A percentile compares a stretch with the other conserved stretches of the same genome.
These are phyloP conservation scores for Dendrothele bispora DNA, from an alignment of 768 basidiomycete genomes.

Conservation along the genomic window DNA sequence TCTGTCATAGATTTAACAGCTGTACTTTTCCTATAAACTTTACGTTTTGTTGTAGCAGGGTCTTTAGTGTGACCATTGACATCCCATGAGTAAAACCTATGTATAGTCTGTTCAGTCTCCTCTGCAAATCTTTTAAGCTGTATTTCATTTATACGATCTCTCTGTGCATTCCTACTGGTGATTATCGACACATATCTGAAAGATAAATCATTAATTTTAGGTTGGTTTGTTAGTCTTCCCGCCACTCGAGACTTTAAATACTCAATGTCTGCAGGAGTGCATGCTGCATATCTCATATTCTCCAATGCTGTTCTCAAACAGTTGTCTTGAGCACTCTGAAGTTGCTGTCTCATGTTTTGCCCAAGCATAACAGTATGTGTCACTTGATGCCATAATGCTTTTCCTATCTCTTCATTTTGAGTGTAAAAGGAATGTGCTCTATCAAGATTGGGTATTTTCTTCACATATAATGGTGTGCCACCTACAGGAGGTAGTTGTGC, in stretches of 20 bases:
- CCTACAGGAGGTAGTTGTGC: slow-evolving; percentile 26
- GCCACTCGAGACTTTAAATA: slow-evolving; percentile 16
- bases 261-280: slow-evolving; percentile 21
- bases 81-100: slow-evolving; percentile 13
- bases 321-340: slow-evolving; percentile 12
- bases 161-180: slow-evolving; percentile 19
- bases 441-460: slow-evolving; percentile 8
- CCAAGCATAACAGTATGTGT: slow-evolving; percentile 16
- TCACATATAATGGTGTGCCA: slow-evolving; percentile 19
- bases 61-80: too few species aligned
- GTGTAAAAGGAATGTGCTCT: neutral
- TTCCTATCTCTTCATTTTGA: slow-evolving; percentile 10
- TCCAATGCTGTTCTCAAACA: slow-evolving; percentile 19
- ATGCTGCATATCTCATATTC: slow-evolving; percentile 25
- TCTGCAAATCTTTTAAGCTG: slow-evolving; percentile 21
- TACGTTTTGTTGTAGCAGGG: too few species aligned
- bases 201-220: slow-evolving; percentile 5
- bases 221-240: neutral
- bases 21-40: too few species aligned
- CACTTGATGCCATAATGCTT: slow-evolving; percentile 21
- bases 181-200: slow-evolving; percentile 26
- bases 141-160: slow-evolving; percentile 23
- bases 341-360: slow-evolving; percentile 20
- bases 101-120: slow-evolving; percentile 12
- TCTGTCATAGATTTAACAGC: too few species aligned